Evolutionary conservation across 2,329 filamentous ascomycete species (phyloP), one percentile per base, ranked within the genome.

Genomic region (Diplocarpon mali): DNA sequence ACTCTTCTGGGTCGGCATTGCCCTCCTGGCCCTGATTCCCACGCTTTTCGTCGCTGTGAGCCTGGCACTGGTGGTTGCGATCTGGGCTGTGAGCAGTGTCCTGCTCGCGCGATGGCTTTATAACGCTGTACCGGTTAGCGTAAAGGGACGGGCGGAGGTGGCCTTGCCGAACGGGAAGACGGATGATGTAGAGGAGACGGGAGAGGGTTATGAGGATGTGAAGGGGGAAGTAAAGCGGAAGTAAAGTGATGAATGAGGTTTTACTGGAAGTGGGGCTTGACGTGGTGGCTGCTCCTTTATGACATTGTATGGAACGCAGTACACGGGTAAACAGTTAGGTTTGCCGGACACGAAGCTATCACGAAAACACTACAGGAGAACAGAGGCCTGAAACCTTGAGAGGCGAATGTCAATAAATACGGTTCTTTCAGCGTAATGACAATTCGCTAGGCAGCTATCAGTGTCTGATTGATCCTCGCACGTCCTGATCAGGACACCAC

Each of bases 1-100:
- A 1, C 69, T 83, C 38, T 79, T 83, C 66, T 81, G 78, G 69
- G 71, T 78, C 42, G 76, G 78, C 40, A 62, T 85, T 36, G 82
- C 80, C 2, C 66, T 84, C 10, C 60, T 85, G 38, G 60, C 89
- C 34, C 70, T 92, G 13, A 65, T 85, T 0, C 84, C 84, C 1
- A 73, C 78, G 0, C 65, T 90, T 31, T 74, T 85, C 61, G 62
- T 85, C 50, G 80, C 81, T 2, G 76, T 73, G 11, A 71, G 71
- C 38, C 62, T 78, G 16, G 83, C 76, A 5, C 65, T 78, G 1
- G 71, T 80, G 48, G 64, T 82, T 49, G 90, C 84, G 76, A 63
- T 75, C 14, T 85, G 80, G 77, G 78, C 72, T 7, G 65, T 83
- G 8, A 73, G 70, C 12, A 73, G 71, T 38, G 88, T 79, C 60